Evolutionary conservation across 441 rosid genomes (phyloP).

Genomic region (Flueggea neowawraea): DNA sequence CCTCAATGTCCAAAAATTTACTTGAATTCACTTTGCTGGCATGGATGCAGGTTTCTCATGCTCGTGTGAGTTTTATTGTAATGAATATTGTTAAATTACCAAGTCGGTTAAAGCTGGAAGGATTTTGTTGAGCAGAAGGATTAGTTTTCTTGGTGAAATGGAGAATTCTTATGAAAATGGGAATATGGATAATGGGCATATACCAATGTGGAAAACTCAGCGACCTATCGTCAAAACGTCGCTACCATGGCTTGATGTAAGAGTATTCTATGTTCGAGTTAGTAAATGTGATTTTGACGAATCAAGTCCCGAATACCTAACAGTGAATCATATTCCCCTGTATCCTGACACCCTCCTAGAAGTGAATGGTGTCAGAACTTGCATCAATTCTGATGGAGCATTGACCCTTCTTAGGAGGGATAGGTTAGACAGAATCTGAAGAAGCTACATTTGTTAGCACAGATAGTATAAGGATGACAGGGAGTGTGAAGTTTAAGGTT

Average conservation of each 20-base stretch:
- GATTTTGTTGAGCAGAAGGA: constrained; percentile 18
- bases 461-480: constrained; percentile 59
- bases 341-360: constrained; percentile 66
- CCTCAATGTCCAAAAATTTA: constrained; percentile 9
- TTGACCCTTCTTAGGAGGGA: constrained; percentile 65
- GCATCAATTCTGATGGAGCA: constrained; percentile 44
- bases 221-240: constrained; percentile 30
- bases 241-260: constrained; percentile 64
- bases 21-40: constrained; percentile 14
- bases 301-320: constrained; percentile 60
- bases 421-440: constrained; percentile 62
- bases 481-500: constrained; percentile 72
- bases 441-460: constrained; percentile 87
- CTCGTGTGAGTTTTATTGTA: constrained; percentile 7
- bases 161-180: constrained; percentile 47
- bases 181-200: constrained; percentile 25
- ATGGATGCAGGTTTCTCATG: constrained; percentile 28
- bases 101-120: constrained; percentile 19
- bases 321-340: constrained; percentile 58
- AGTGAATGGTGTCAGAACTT: constrained; percentile 63
- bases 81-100: constrained; percentile 16
- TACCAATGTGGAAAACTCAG: constrained; percentile 35
- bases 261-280: constrained; percentile 71
- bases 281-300: constrained; percentile 62
- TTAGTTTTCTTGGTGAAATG: constrained; percentile 35